A percentile compares a stretch with the other conserved stretches of the same genome.
phyloP scores from a whole-genome alignment of 768 basidiomycete genomes.

The Kwoniella bestiolae region DNA sequence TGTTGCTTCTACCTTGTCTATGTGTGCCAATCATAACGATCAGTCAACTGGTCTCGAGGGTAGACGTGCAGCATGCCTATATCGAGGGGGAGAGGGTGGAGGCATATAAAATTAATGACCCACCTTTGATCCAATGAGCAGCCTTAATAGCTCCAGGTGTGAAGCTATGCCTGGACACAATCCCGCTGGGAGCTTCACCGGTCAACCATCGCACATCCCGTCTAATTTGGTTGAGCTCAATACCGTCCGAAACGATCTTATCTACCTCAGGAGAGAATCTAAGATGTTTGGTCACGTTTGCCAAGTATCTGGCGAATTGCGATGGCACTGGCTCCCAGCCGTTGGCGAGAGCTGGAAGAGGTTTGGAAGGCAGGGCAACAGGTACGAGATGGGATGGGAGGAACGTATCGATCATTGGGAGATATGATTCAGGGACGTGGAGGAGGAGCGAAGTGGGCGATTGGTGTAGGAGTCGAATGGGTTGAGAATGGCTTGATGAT shows the following conservation, averaged over 20 bases:
- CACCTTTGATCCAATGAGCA: conserved; percentile 73
- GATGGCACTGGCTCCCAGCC: conserved; percentile 64
- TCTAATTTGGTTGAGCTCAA: conserved; percentile 70
- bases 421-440: conserved; percentile 35
- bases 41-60: conserved; percentile 1
- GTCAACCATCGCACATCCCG: conserved; percentile 80
- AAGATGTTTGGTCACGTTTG: conserved; percentile 65
- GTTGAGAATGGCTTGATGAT: background rate
- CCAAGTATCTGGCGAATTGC: conserved; percentile 64
- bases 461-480: conserved; percentile 35
- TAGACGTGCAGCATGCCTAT: too few relatives aligned
- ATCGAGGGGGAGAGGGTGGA: too few relatives aligned
- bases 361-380: conserved; percentile 64
- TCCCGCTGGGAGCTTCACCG: conserved; percentile 75
- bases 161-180: conserved; percentile 83
- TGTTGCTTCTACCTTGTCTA: conserved; percentile 66
- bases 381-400: conserved; percentile 78
- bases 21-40: conserved; percentile 1
- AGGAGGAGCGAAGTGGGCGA: conserved; percentile 46
- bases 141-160: conserved; percentile 68
- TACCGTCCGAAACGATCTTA: conserved; percentile 66
- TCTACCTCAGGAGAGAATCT: conserved; percentile 74
- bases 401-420: conserved; percentile 63
- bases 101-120: conserved; percentile 53
- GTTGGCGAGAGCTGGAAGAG: conserved; percentile 49